A percentile compares a stretch with the other conserved stretches of the same genome.
Conservation (phyloP, 164 flowering plant species). For the Nymphaea thermarum region DNA sequence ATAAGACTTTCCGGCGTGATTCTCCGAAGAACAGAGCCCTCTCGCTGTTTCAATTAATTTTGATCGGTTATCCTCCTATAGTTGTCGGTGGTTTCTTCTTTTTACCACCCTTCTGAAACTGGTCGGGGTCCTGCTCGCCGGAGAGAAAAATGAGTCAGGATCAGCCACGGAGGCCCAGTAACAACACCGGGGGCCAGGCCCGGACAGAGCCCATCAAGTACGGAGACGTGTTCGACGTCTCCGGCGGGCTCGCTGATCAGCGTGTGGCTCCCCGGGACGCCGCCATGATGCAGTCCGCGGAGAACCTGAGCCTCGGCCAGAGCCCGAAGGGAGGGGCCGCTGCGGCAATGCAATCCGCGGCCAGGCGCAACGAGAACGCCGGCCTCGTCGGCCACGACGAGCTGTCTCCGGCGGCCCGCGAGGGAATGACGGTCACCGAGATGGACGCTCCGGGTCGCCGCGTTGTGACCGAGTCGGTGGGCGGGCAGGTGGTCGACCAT, state of each 20-base stretch:
- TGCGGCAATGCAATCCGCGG: slow-evolving; percentile 32
- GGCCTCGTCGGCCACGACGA: slow-evolving; percentile 36
- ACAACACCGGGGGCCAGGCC: background rate
- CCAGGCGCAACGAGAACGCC: slow-evolving; percentile 17
- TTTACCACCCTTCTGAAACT: too few species aligned
- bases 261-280: slow-evolving; percentile 36
- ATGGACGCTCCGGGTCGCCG: background rate
- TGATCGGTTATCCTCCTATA: too few species aligned
- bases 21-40: too few species aligned
- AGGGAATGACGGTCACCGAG: slow-evolving; percentile 17
- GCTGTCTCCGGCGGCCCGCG: slow-evolving; percentile 14
- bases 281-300: slow-evolving; percentile 38
- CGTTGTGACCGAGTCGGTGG: slow-evolving; percentile 4
- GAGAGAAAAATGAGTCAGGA: slow-evolving; percentile 30
- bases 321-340: slow-evolving; percentile 36
- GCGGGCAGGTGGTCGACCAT: background rate
- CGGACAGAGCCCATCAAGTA: slow-evolving; percentile 28
- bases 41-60: too few species aligned
- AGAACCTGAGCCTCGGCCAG: slow-evolving; percentile 27
- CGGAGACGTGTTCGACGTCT: slow-evolving; percentile 32
- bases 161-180: slow-evolving; percentile 20
- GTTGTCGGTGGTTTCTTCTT: too few species aligned
- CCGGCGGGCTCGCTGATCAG: slow-evolving; percentile 28
- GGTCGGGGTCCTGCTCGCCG: too few species aligned
- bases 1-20: too few species aligned